Evolutionary conservation across 495 filamentous ascomycete genomes (phyloP).

Genomic region (Xylaria venustula): DNA sequence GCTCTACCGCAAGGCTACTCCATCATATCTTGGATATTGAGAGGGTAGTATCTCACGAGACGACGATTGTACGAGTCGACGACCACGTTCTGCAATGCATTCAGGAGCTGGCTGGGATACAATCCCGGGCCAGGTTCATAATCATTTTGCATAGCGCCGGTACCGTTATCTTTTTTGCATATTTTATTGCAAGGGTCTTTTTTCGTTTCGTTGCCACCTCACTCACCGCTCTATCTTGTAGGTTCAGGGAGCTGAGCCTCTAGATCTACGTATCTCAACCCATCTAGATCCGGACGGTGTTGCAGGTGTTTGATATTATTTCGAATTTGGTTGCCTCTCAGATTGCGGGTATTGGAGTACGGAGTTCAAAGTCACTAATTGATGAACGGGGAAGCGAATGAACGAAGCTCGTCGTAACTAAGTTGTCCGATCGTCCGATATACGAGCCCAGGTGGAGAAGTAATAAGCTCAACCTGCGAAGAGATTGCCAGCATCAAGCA

Average conservation of each 20-base stretch:
- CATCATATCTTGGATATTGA: not conserved
- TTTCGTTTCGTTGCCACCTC: not conserved
- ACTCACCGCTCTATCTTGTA: slow-evolving; percentile 11
- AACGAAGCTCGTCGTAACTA: slow-evolving; percentile 5
- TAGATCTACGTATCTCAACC: slow-evolving; percentile 8
- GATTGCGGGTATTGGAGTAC: slow-evolving; percentile 9
- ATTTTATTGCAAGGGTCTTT: not conserved
- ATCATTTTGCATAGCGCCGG: slow-evolving; percentile 16
- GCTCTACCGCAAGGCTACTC: not conserved
- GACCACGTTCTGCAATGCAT: slow-evolving; percentile 16
- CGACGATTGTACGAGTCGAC: slow-evolving; percentile 14
- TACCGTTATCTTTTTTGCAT: slow-evolving; percentile 8
- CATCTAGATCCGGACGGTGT: slow-evolving; percentile 4
- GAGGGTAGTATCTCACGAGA: slow-evolving; percentile 13
- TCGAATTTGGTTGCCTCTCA: slow-evolving; percentile 1
- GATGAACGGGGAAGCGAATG: not conserved
- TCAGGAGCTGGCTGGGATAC: slow-evolving; percentile 7
- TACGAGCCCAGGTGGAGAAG: slow-evolving; percentile 8
- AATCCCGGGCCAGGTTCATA: not conserved
- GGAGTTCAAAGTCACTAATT: slow-evolving; percentile 12
- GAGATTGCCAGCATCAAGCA: not conserved
- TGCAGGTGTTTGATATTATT: slow-evolving; percentile 8
- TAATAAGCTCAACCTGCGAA: slow-evolving; percentile 1
- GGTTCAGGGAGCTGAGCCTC: slow-evolving; percentile 12
- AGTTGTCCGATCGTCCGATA: slow-evolving; percentile 10